Evolutionary conservation across 306 rosid genomes (phyloP).

Genomic region (Cucumis melo): DNA sequence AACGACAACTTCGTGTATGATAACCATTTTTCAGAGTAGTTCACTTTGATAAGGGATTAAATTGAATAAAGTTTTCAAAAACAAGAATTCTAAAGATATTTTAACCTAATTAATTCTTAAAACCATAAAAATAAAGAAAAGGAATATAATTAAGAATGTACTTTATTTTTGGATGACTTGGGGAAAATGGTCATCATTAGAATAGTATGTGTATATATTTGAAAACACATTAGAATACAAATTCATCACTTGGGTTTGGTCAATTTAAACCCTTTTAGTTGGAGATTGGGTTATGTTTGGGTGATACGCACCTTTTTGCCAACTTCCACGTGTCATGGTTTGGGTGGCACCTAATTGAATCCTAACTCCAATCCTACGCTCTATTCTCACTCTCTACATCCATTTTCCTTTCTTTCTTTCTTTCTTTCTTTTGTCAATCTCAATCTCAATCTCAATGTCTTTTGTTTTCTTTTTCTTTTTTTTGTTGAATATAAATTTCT

Average conservation of each 20-base stretch:
- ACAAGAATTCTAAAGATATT: no score
- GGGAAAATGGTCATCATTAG: not conserved
- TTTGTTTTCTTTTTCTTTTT: not conserved
- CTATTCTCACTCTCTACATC: no score
- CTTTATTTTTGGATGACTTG: not conserved
- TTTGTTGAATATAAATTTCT: not conserved
- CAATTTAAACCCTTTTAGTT: not conserved
- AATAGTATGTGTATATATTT: not conserved
- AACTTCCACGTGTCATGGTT: not conserved
- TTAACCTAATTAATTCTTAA: no score
- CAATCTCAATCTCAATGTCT: no score
- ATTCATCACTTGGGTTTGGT: not conserved
- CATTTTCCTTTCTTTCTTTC: not conserved
- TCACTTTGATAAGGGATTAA: no score
- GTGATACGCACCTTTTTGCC: not conserved
- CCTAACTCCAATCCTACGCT: not conserved
- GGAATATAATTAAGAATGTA: not conserved
- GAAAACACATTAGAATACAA: not conserved
- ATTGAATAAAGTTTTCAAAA: no score
- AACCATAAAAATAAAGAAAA: not conserved
- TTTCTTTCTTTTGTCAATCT: not conserved
- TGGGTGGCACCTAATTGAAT: not conserved
- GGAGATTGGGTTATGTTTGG: not conserved
- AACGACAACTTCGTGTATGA: no score
- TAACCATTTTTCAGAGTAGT: no score